phyloP scores from a whole-genome alignment of 495 filamentous ascomycete species.

The Bombardia bombarda region DNA sequence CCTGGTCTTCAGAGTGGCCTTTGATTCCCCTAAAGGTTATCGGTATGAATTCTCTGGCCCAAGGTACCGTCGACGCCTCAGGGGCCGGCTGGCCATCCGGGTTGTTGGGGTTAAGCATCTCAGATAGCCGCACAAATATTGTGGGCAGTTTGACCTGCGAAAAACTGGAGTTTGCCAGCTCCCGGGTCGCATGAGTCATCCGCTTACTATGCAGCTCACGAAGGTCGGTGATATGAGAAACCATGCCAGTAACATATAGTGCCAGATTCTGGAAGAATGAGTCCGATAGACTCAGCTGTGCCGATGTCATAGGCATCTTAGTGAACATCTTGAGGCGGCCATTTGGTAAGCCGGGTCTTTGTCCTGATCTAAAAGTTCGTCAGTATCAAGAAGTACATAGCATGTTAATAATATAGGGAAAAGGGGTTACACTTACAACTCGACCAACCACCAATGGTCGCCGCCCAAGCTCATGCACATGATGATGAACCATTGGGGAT shows the following conservation, averaged over 20 bases:
- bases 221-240: slow-evolving; percentile 37
- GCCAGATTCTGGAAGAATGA: slow-evolving; percentile 33
- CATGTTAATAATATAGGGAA: not conserved
- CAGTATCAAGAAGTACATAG: not conserved
- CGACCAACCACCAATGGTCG: slow-evolving; percentile 69
- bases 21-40: slow-evolving; percentile 44
- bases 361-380: slow-evolving; percentile 5
- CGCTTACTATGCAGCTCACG: slow-evolving; percentile 32
- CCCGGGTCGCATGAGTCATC: slow-evolving; percentile 19
- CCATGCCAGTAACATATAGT: slow-evolving; percentile 29
- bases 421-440: slow-evolving; percentile 39
- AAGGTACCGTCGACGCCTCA: slow-evolving; percentile 14
- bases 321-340: slow-evolving; percentile 22
- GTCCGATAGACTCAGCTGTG: slow-evolving; percentile 23
- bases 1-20: slow-evolving; percentile 11
- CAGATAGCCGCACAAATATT: slow-evolving; percentile 35
- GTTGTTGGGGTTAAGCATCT: slow-evolving; percentile 23
- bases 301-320: slow-evolving; percentile 29
- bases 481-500: slow-evolving; percentile 57
- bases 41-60: slow-evolving; percentile 48
- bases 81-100: too few relatives aligned
- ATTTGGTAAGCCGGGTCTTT: slow-evolving; percentile 8
- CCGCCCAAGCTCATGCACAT: slow-evolving; percentile 63
- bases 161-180: slow-evolving; percentile 16
- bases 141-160: slow-evolving; percentile 34